Conservation (phyloP, 192 early-diverging fungal genomes). For the Mortierella antarctica region DNA sequence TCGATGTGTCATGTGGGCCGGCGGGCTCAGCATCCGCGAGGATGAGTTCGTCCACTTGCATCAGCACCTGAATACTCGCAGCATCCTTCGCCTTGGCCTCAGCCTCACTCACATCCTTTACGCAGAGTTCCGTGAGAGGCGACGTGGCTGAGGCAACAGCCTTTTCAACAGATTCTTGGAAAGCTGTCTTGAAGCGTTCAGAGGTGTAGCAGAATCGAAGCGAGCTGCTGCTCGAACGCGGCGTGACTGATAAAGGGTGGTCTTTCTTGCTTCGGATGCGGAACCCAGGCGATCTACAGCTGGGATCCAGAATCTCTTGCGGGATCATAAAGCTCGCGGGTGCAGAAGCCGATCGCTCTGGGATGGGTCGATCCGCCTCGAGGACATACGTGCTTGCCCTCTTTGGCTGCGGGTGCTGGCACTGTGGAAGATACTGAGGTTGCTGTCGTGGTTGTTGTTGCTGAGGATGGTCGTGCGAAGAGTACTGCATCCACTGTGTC, state of each 20-base stretch:
- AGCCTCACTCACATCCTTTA: background rate
- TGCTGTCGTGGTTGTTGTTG: slow-evolving; percentile 5
- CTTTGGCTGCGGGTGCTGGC: background rate
- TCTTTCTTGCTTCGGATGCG: slow-evolving; percentile 23
- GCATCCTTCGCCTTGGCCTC: too few species aligned
- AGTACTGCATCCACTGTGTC: background rate
- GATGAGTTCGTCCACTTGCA: too few species aligned
- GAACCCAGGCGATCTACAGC: slow-evolving; percentile 37
- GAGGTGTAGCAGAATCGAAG: slow-evolving; percentile 44
- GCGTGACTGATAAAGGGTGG: background rate
- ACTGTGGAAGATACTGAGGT: too few species aligned
- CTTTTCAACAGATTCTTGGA: slow-evolving; percentile 13
- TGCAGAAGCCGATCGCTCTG: background rate
- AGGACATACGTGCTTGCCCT: background rate
- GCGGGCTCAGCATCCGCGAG: too few species aligned
- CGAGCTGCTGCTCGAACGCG: slow-evolving; percentile 6
- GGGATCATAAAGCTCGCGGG: slow-evolving; percentile 36
- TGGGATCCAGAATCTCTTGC: slow-evolving; percentile 45
- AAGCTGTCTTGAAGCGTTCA: slow-evolving; percentile 28
- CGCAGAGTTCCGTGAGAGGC: background rate
- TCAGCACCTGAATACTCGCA: too few species aligned
- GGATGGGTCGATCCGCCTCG: background rate
- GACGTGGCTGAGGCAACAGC: too few species aligned
- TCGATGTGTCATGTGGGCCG: too few species aligned
- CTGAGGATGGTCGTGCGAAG: background rate